Evolutionary conservation across 1,284 basidiomycete genomes (phyloP), one percentile per base, ranked within the genome.

Genomic region (Tylopilus sp.): DNA sequence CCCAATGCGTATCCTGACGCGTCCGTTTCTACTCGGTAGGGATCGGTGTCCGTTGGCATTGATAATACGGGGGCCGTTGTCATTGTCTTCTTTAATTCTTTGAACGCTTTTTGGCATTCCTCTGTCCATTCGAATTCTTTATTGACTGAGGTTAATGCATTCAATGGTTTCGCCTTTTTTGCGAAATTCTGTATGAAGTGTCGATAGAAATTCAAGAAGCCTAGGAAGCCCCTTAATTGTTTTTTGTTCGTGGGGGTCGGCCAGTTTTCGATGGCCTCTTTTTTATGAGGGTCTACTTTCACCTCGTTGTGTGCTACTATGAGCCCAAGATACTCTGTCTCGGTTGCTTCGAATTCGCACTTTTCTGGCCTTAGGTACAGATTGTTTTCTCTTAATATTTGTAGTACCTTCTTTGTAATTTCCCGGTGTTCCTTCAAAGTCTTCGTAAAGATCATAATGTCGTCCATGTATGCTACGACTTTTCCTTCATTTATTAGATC

Each of bases 21-120:
- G 36, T 52, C 25, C 0, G 20, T 46, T 35, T 52, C 39, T 1
- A 52, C 19, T n/a, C 13, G 0, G 3, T 36, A 36, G 10, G 5
- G 15, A 4, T 9, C 31, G 6, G 10, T 4, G 20, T 28, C 5
- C 1, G 1, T 26, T 14, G 43, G 46, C 22, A 36, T 32, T 1
- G 13, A 20, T 0, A 47, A 14, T 0, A 9, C 3, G 0, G 53
- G 26, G 9, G 47, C 24, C 1, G 19, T 13, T 2, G 25, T 33
- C 0, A 46, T 4, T 0, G n/a, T 5, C 0, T 11, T 1, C n/a
- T 52, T 52, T 0, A 49, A 7, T 3, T 0, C 0, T 1, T 15
- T 1, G 3, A 48, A 48, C 0, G 36, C 36, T 6, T 10, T 0
- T 15, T 29, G 28, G 4, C 20, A 39, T 17, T 15, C 19, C 1